A percentile compares a stretch with the other conserved stretches of the same genome.
Conservation (phyloP, 768 basidiomycete species). For the Auriculariales sp. region DNA sequence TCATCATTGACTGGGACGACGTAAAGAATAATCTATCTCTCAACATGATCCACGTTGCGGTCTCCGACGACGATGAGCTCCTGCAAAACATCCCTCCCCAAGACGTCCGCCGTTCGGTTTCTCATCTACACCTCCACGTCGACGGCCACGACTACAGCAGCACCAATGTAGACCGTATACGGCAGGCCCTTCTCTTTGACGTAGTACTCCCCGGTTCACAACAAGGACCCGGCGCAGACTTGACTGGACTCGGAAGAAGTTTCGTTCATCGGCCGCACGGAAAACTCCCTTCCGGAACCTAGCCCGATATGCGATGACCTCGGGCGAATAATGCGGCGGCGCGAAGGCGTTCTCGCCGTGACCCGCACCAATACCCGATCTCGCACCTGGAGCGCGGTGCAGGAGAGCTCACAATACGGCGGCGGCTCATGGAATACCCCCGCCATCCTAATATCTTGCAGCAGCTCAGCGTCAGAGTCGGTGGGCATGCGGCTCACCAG, state of each 20-base stretch:
- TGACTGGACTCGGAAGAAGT: conserved; percentile 98
- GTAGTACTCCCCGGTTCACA: conserved; percentile 99
- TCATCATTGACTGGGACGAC: too few relatives aligned
- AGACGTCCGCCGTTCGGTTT: conserved; percentile 98
- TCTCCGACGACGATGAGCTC: conserved; percentile 99
- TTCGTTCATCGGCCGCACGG: conserved; percentile 95
- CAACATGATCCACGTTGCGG: conserved; percentile 99
- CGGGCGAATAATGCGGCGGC: conserved; percentile 99
- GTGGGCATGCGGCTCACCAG: too few relatives aligned
- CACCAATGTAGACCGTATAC: conserved; percentile 97
- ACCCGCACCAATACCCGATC: conserved; percentile 1
- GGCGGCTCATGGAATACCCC: too few relatives aligned
- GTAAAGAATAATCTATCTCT: conserved; percentile 18
- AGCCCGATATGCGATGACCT: conserved; percentile 99
- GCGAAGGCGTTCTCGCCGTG: conserved; percentile 73
- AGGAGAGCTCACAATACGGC: too few relatives aligned
- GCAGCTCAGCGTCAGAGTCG: too few relatives aligned
- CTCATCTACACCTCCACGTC: conserved; percentile 99
- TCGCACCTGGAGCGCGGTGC: too few relatives aligned
- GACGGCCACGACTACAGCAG: conserved; percentile 99
- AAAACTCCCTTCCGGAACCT: conserved; percentile 99
- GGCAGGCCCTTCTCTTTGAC: conserved; percentile 99
- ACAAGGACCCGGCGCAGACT: conserved; percentile 99
- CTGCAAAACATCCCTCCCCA: conserved; percentile 98
- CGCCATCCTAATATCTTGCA: too few relatives aligned